Conservation (phyloP, 192 early-diverging fungal species). For the Linnemannia elongata region DNA sequence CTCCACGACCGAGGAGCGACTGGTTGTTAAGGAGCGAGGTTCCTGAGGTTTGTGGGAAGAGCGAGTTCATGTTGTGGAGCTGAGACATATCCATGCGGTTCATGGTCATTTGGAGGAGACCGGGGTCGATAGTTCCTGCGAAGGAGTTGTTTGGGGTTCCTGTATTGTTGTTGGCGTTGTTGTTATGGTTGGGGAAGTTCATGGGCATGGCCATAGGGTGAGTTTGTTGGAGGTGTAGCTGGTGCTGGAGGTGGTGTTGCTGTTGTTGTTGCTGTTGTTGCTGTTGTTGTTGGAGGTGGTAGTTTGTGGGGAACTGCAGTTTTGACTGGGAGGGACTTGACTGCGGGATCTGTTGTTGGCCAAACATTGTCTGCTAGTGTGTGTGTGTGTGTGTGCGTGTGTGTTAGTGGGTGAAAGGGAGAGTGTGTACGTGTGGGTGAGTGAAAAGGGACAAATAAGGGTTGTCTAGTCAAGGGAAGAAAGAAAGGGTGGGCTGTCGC, state of each 20-base stretch:
- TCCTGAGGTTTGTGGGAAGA: constrained; percentile 10
- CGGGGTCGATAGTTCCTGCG: constrained; percentile 29
- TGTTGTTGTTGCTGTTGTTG: constrained; percentile 24
- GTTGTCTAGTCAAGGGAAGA: neutral
- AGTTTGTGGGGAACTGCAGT: constrained; percentile 35
- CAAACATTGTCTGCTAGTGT: constrained; percentile 20
- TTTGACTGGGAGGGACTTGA: constrained; percentile 9
- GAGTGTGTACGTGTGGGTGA: neutral
- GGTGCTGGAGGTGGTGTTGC: constrained; percentile 17
- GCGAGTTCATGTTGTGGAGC: constrained; percentile 32
- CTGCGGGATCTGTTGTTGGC: constrained; percentile 28
- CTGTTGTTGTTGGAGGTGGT: constrained; percentile 23
- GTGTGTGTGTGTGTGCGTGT: neutral
- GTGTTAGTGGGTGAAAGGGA: neutral
- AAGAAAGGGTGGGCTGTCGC: neutral
- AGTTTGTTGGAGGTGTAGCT: constrained; percentile 23
- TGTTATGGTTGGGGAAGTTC: constrained; percentile 12
- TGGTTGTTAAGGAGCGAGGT: constrained; percentile 10
- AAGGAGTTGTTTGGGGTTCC: constrained; percentile 33
- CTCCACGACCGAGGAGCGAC: constrained; percentile 13
- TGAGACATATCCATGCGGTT: constrained; percentile 47
- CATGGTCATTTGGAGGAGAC: constrained; percentile 29
- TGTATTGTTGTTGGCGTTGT: constrained; percentile 13
- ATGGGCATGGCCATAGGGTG: constrained; percentile 33
- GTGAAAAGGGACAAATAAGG: neutral